These are phyloP conservation scores for Entrophospora sp. DNA, from an alignment of 192 early-diverging fungal genomes.

Conservation along the genomic window DNA sequence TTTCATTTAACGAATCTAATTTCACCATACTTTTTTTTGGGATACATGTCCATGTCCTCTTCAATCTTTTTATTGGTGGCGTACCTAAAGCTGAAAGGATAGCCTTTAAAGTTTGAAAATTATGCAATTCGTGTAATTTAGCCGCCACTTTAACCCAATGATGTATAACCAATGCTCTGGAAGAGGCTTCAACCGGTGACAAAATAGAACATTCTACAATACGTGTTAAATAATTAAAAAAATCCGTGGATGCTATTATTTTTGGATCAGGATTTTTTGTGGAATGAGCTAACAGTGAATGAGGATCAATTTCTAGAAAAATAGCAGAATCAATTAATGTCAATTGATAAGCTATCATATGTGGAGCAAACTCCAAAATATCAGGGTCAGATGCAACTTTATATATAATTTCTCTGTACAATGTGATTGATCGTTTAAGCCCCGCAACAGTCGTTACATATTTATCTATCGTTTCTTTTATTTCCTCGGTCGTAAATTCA, in stretches of 20 bases:
- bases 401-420: conserved; percentile 41
- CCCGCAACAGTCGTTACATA: conserved; percentile 35
- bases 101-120: conserved; percentile 66
- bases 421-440: conserved; percentile 41
- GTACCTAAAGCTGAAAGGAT: conserved; percentile 58
- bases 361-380: conserved; percentile 49
- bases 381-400: conserved; percentile 42
- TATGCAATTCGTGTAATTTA: conserved; percentile 46
- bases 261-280: conserved; percentile 49
- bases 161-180: conserved; percentile 50
- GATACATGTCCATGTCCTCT: conserved; percentile 63
- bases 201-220: conserved; percentile 65
- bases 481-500: conserved; percentile 27
- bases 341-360: conserved; percentile 59
- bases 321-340: conserved; percentile 62
- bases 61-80: conserved; percentile 59
- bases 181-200: conserved; percentile 43
- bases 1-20: conserved; percentile 39
- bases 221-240: conserved; percentile 76
- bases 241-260: conserved; percentile 59
- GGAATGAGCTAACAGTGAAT: conserved; percentile 50
- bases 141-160: conserved; percentile 64
- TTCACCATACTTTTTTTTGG: conserved; percentile 52
- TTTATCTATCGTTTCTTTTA: conserved; percentile 38
- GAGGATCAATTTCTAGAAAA: conserved; percentile 52